A percentile compares a stretch with the other conserved stretches of the same genome.
Conservation (phyloP, 139 green algal species). For the Volvox africanus region DNA sequence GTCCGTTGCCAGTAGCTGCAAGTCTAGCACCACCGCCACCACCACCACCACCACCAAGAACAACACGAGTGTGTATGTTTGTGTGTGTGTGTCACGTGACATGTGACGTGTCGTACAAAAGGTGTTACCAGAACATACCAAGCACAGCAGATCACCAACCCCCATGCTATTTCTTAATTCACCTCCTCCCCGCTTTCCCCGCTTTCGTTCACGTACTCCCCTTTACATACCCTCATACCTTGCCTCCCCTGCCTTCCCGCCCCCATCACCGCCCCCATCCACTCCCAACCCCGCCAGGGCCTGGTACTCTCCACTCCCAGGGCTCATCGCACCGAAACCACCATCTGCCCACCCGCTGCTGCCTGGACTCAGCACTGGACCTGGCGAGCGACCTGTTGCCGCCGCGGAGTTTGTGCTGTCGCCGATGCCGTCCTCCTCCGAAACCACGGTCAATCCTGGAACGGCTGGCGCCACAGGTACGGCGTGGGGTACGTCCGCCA, state of each 20-base stretch:
- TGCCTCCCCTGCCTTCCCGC: neutral
- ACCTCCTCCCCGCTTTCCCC: no score
- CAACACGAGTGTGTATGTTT: no score
- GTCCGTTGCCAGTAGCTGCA: no score
- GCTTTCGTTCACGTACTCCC: no score
- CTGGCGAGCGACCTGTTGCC: neutral
- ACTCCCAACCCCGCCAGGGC: neutral
- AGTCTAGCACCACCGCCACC: no score
- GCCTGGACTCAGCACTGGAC: neutral
- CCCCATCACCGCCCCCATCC: neutral
- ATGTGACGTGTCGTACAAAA: no score
- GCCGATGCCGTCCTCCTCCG: slow-evolving; percentile 16
- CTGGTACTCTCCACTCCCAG: neutral
- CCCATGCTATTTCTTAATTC: no score
- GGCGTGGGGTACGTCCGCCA: neutral
- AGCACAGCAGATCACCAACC: no score
- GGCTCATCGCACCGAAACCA: neutral
- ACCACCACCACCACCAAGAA: no score
- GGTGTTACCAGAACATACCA: no score
- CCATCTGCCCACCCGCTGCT: neutral
- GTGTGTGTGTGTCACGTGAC: no score
- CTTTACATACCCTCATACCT: neutral
- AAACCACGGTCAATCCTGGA: neutral
- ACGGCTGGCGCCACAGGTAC: neutral
- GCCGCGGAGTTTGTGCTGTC: neutral